A percentile compares a stretch with the other conserved stretches of the same genome.
phyloP scores from a whole-genome alignment of 2,329 filamentous ascomycete species.

The Cladosporium sp. region DNA sequence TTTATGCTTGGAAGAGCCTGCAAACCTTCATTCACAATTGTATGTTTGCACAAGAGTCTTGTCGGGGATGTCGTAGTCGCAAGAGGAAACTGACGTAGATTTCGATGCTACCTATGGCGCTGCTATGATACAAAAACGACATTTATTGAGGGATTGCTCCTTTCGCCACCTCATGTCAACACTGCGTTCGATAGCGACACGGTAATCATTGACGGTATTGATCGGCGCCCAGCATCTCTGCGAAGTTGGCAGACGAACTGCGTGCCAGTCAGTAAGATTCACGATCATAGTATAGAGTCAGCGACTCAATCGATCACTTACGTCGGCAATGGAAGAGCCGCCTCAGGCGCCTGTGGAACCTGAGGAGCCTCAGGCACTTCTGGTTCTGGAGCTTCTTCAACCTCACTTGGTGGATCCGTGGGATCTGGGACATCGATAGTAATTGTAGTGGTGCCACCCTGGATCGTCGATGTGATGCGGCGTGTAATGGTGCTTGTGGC shows the following conservation, averaged over 20 bases:
- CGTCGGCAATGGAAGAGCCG: conserved; percentile 13
- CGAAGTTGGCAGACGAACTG: conserved; percentile 15
- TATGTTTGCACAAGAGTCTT: too few species aligned
- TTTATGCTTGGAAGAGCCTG: too few species aligned
- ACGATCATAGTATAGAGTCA: too few species aligned
- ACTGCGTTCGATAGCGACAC: background rate
- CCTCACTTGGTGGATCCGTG: background rate
- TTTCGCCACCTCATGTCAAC: background rate
- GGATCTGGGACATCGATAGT: conserved; percentile 14
- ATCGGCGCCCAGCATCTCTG: conserved; percentile 11
- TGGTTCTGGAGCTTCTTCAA: background rate
- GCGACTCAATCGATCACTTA: conserved; percentile 13
- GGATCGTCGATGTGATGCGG: conserved; percentile 17
- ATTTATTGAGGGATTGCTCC: background rate
- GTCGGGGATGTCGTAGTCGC: too few species aligned
- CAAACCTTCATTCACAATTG: too few species aligned
- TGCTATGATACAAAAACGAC: conserved; percentile 12
- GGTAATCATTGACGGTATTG: background rate
- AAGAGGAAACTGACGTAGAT: too few species aligned
- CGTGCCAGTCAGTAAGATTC: conserved; percentile 1
- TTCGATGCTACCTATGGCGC: conserved; percentile 1
- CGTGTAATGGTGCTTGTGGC: conserved; percentile 19
- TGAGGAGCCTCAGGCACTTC: background rate
- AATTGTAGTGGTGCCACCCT: conserved; percentile 19
- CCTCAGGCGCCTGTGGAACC: conserved; percentile 5